Percentiles rank a stretch among this genome's conserved stretches.
phyloP scores from a whole-genome alignment of 192 early-diverging fungal species.

The Spizellomyces punctatus region DNA sequence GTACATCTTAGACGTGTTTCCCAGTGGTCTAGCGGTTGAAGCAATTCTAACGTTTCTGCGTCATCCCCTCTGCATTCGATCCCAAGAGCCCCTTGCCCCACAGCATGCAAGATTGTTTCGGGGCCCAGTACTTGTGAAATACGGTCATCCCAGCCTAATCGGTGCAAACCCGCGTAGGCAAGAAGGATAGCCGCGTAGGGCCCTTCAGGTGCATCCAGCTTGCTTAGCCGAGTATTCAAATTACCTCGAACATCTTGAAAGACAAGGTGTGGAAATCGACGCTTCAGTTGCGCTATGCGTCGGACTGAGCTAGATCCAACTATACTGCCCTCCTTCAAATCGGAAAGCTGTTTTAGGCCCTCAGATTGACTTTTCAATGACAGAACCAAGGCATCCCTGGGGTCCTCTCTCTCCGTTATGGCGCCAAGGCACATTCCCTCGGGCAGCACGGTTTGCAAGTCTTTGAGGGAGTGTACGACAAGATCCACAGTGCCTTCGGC shows the following conservation, averaged over 20 bases:
- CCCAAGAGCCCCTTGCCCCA: slow-evolving; percentile 90
- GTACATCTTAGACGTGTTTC: slow-evolving; percentile 67
- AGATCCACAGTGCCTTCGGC: slow-evolving; percentile 69
- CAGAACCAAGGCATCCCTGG: slow-evolving; percentile 85
- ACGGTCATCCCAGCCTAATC: slow-evolving; percentile 67
- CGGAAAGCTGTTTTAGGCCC: slow-evolving; percentile 47
- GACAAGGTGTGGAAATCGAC: slow-evolving; percentile 71
- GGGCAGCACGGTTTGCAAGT: slow-evolving; percentile 86
- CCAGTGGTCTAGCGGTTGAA: slow-evolving; percentile 69
- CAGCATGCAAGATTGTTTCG: slow-evolving; percentile 76
- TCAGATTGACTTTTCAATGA: slow-evolving; percentile 26
- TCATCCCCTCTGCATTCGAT: slow-evolving; percentile 81
- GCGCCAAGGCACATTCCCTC: slow-evolving; percentile 81
- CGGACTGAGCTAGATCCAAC: slow-evolving; percentile 90
- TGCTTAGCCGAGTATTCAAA: slow-evolving; percentile 85
- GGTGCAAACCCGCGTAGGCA: slow-evolving; percentile 82
- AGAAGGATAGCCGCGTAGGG: slow-evolving; percentile 80
- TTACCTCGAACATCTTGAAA: slow-evolving; percentile 81
- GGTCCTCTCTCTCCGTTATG: slow-evolving; percentile 85
- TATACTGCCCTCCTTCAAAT: slow-evolving; percentile 72
- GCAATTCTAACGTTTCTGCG: slow-evolving; percentile 41
- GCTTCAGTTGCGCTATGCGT: slow-evolving; percentile 81
- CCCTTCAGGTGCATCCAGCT: slow-evolving; percentile 76
- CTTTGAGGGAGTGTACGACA: slow-evolving; percentile 94
- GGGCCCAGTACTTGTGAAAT: slow-evolving; percentile 71